A percentile compares a stretch with the other conserved stretches of the same genome.
These are phyloP conservation scores for Saksenaea vasiformis DNA, from an alignment of 371 early-diverging fungal genomes.

Conservation along the genomic window DNA sequence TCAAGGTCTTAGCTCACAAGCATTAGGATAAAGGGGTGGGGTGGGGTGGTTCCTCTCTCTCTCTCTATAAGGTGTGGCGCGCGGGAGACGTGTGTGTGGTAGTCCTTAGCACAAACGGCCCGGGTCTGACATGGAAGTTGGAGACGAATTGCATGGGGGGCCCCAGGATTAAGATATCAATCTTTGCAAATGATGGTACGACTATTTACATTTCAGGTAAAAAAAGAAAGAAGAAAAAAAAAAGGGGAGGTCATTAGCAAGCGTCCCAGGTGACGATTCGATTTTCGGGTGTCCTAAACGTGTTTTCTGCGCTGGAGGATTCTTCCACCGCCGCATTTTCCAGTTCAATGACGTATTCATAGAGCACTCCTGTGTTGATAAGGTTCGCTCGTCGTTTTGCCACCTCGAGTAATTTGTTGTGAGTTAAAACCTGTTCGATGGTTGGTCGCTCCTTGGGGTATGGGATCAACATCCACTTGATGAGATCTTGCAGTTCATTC, in stretches of 20 bases:
- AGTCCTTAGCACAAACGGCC: no score
- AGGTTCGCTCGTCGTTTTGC: background rate
- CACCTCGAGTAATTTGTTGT: background rate
- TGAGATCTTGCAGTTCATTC: constrained; percentile 9
- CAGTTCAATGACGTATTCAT: background rate
- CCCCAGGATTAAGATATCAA: no score
- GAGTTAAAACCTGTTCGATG: constrained; percentile 8
- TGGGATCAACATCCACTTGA: constrained; percentile 11
- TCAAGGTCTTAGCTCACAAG: no score
- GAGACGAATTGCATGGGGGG: no score
- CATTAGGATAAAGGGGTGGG: no score
- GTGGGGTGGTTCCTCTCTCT: no score
- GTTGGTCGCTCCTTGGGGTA: constrained; percentile 15
- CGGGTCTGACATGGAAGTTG: no score
- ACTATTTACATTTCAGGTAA: background rate
- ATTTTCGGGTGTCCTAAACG: background rate
- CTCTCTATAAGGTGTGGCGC: no score
- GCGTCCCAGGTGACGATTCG: background rate
- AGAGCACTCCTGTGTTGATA: background rate
- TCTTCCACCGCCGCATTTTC: background rate
- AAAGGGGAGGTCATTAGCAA: background rate
- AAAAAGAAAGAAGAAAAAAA: background rate
- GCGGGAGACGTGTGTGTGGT: no score
- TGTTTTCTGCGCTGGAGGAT: background rate
- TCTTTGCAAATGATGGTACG: no score